Percentiles rank a stretch among this genome's conserved stretches.
These are phyloP conservation scores for Candida boleticola DNA, from an alignment of 805 yeast species.

Conservation along the genomic window DNA sequence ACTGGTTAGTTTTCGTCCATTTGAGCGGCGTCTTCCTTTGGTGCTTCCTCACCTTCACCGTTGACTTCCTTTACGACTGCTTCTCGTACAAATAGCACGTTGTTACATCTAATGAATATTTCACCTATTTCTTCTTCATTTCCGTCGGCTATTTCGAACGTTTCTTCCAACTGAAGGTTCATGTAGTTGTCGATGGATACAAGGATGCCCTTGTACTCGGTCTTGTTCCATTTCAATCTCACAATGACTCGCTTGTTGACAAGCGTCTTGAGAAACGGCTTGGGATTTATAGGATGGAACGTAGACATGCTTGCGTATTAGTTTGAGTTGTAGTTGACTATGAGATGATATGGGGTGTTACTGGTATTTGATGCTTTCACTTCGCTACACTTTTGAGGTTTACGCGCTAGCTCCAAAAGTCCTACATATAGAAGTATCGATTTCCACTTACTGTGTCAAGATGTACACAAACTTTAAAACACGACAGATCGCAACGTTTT, in stretches of 20 bases:
- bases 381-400: too few relatives aligned
- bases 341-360: too few relatives aligned
- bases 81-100: constrained; percentile 74
- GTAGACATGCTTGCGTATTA: constrained; percentile 8
- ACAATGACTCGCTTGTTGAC: constrained; percentile 71
- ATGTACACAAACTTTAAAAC: too few relatives aligned
- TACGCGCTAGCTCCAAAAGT: too few relatives aligned
- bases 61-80: constrained; percentile 6
- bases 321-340: too few relatives aligned
- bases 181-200: constrained; percentile 87
- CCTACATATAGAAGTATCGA: too few relatives aligned
- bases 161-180: constrained; percentile 74
- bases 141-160: constrained; percentile 45
- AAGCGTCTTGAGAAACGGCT: constrained; percentile 80
- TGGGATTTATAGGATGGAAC: constrained; percentile 77
- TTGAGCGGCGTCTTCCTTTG: not conserved
- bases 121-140: constrained; percentile 55
- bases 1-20: too few relatives aligned
- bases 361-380: too few relatives aligned
- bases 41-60: not conserved
- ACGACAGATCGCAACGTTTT: too few relatives aligned
- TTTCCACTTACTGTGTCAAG: too few relatives aligned
- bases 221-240: constrained; percentile 83
- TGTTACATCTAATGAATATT: constrained; percentile 85
- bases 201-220: constrained; percentile 80